Evolutionary conservation across 352 stramenopile species (phyloP), one percentile per base, ranked within the genome.

Genomic region (Phytophthora pseudosyringae): DNA sequence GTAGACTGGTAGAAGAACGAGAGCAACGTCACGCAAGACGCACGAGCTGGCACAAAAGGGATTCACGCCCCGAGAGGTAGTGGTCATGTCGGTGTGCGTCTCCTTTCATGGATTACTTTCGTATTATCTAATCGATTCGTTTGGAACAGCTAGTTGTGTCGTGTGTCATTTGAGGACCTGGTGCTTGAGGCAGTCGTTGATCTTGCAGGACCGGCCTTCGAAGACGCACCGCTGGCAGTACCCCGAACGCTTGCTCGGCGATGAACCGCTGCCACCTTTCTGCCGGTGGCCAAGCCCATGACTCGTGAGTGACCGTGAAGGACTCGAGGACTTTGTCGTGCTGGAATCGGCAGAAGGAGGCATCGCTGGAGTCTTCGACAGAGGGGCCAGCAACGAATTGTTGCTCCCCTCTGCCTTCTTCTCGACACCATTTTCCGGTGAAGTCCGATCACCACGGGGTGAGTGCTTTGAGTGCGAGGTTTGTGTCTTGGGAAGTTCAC

Each of bases 171-270:
- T 83, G 48, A 86, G 70, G 6, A 76, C 47, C 49, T 90, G 81
- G 57, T 89, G 78, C 57, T 86, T 86, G 61, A 86, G 64, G 48
- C 81, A 89, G 64, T 88, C 80, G 59, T 71, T 81, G 48, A 87
- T 79, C 44, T 89, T 89, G 59, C 77, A 89, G 12, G 78, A 73
- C 4, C 73, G 68, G 1, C 81, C 81, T 75, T 90, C 75, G 16
- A 78, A 87, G 15, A 73, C 57, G 53, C 81, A 88, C 21, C 75
- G 76, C 45, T 88, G 80, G 40, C 78, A 91, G 52, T 77, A 91
- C 3, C 80, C 80, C 2, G 78, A 87, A 7, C 78, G 75, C 33
- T 75, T 80, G 44, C 65, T 84, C 26, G 73, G 66, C n/a, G 69
- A 78, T 21, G 51, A 8, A 38, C 13, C 29, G 3, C 45, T 41